phyloP scores from a whole-genome alignment of 192 early-diverging fungal species.

The Gonapodya sp. region DNA sequence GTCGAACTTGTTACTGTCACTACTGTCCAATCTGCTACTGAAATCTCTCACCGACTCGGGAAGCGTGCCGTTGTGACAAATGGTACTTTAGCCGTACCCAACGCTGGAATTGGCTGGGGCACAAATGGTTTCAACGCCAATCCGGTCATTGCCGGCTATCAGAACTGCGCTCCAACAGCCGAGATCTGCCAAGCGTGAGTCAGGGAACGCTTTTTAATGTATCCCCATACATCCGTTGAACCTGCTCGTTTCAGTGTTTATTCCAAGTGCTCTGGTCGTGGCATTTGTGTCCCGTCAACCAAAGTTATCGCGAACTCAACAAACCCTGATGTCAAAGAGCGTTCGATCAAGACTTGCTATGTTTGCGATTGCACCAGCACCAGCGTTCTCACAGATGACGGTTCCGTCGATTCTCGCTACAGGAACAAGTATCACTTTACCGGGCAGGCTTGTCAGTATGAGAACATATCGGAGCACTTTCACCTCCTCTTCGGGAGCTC shows the following conservation, averaged over 20 bases:
- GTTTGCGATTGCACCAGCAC: constrained; percentile 3
- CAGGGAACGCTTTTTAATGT: too few relatives aligned
- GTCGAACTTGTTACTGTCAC: background rate
- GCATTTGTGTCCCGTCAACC: background rate
- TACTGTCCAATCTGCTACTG: background rate
- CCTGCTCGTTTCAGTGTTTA: too few relatives aligned
- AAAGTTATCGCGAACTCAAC: background rate
- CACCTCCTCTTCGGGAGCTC: constrained; percentile 5
- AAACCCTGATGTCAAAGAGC: background rate
- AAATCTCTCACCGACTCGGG: background rate
- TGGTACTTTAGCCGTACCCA: background rate
- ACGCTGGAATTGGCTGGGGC: background rate
- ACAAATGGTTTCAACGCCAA: background rate
- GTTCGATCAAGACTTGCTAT: background rate
- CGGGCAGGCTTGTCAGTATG: background rate
- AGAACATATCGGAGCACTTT: background rate
- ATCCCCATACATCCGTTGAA: too few relatives aligned
- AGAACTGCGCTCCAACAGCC: constrained; percentile 2
- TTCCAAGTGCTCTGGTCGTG: background rate
- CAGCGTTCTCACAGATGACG: background rate
- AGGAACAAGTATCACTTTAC: background rate
- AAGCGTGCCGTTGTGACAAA: background rate
- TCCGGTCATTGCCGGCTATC: background rate
- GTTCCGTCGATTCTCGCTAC: background rate
- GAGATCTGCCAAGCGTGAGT: background rate